A percentile compares a stretch with the other conserved stretches of the same genome.
Evolutionary conservation across 2,329 filamentous ascomycete genomes (phyloP).

Genomic region (Xylariaceae sp.): DNA sequence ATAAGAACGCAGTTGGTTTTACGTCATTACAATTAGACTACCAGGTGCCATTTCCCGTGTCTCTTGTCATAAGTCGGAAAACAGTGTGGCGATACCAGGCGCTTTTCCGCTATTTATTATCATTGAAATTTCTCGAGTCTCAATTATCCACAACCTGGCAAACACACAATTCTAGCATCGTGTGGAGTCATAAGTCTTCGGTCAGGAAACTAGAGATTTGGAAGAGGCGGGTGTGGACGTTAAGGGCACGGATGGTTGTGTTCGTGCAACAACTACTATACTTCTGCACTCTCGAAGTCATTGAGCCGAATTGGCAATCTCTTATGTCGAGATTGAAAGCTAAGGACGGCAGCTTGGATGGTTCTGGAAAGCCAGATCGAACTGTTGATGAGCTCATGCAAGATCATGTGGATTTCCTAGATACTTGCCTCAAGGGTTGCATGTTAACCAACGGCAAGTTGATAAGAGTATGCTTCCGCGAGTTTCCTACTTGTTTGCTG

Average conservation of each 20-base stretch:
- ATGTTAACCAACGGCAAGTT: slow-evolving; percentile 98
- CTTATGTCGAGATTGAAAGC: slow-evolving; percentile 82
- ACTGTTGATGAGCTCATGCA: slow-evolving; percentile 99
- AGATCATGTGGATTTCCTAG: slow-evolving; percentile 95
- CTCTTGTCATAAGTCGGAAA: slow-evolving; percentile 90
- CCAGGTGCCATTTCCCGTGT: slow-evolving; percentile 88
- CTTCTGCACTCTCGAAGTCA: slow-evolving; percentile 94
- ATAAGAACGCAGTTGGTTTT: slow-evolving; percentile 84
- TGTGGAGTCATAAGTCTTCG: slow-evolving; percentile 78
- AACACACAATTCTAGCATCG: slow-evolving; percentile 73
- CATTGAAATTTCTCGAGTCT: slow-evolving; percentile 82
- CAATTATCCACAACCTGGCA: slow-evolving; percentile 86
- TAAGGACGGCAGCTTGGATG: slow-evolving; percentile 46
- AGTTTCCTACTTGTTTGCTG: not conserved
- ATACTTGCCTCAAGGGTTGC: slow-evolving; percentile 97
- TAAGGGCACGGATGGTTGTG: slow-evolving; percentile 89
- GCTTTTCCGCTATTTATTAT: slow-evolving; percentile 89
- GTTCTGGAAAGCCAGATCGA: slow-evolving; percentile 42
- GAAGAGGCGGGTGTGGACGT: slow-evolving; percentile 89
- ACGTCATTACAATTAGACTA: slow-evolving; percentile 94
- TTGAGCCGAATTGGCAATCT: slow-evolving; percentile 94
- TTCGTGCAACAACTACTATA: slow-evolving; percentile 97
- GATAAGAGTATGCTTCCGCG: slow-evolving; percentile 60
- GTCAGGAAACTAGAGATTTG: slow-evolving; percentile 75
- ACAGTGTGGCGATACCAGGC: slow-evolving; percentile 97